Evolutionary conservation across 1,139 yeast species (phyloP).

Genomic region (Pneumocystis oryctolagi): DNA sequence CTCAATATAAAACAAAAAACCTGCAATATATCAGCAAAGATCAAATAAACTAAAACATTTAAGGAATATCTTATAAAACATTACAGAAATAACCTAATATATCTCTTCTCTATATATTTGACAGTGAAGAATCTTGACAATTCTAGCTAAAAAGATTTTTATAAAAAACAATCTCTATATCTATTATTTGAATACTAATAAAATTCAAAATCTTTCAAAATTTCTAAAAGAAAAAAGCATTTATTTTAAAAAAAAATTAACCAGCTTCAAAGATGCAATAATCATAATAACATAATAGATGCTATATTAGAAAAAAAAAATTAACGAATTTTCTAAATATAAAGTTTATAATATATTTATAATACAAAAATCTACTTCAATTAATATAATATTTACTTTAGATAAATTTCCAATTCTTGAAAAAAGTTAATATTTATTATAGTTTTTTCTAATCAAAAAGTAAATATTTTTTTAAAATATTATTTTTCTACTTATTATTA

Average conservation of each 20-base stretch:
- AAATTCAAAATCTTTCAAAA: neutral
- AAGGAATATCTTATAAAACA: neutral
- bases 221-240: neutral
- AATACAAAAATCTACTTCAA: neutral
- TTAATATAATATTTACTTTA: neutral
- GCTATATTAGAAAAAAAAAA: neutral
- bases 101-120: neutral
- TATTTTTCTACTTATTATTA: neutral
- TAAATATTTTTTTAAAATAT: neutral
- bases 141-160: neutral
- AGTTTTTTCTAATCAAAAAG: neutral
- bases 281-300: neutral
- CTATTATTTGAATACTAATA: neutral
- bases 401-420: neutral
- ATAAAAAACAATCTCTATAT: neutral
- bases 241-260: neutral
- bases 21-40: neutral
- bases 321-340: neutral
- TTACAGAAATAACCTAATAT: neutral
- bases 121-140: neutral
- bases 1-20: neutral
- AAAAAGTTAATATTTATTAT: neutral
- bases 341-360: neutral
- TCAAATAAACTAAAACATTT: neutral
- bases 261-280: neutral